A percentile compares a stretch with the other conserved stretches of the same genome.
These are phyloP conservation scores for Kalmusia sp. DNA, from an alignment of 2,329 filamentous ascomycete genomes.

Conservation along the genomic window DNA sequence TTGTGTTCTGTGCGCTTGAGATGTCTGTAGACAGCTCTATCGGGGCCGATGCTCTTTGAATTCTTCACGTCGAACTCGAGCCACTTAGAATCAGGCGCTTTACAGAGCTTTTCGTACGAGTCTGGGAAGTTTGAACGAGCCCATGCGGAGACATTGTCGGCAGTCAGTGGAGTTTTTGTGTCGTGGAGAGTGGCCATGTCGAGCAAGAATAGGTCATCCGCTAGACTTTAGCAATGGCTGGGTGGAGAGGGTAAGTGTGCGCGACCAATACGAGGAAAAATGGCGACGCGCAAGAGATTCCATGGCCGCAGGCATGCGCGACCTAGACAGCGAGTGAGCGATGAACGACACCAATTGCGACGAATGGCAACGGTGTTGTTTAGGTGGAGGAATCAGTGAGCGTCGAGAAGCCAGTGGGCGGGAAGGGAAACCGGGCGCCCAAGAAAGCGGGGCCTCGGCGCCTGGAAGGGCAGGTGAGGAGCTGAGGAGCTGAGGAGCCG, in stretches of 20 bases:
- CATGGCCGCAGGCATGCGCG: too few relatives aligned
- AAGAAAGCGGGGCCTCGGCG: too few relatives aligned
- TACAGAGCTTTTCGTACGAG: slow-evolving; percentile 26
- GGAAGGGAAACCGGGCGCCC: too few relatives aligned
- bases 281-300: neutral
- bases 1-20: slow-evolving; percentile 36
- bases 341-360: too few relatives aligned
- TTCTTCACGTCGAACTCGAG: slow-evolving; percentile 33
- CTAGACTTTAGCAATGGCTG: too few relatives aligned
- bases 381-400: too few relatives aligned
- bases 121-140: slow-evolving; percentile 28
- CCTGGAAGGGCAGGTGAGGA: too few relatives aligned
- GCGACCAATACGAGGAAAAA: neutral
- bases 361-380: too few relatives aligned
- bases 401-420: too few relatives aligned
- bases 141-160: slow-evolving; percentile 31
- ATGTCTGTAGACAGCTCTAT: slow-evolving; percentile 31
- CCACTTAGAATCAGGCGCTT: slow-evolving; percentile 25
- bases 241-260: too few relatives aligned
- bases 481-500: too few relatives aligned
- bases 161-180: slow-evolving; percentile 31
- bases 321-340: too few relatives aligned
- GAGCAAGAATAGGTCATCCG: slow-evolving; percentile 8
- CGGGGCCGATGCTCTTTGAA: slow-evolving; percentile 16
- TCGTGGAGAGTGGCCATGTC: slow-evolving; percentile 36